A percentile compares a stretch with the other conserved stretches of the same genome.
phyloP scores from a whole-genome alignment of 352 stramenopile genomes.

The Globisporangium canariense region DNA sequence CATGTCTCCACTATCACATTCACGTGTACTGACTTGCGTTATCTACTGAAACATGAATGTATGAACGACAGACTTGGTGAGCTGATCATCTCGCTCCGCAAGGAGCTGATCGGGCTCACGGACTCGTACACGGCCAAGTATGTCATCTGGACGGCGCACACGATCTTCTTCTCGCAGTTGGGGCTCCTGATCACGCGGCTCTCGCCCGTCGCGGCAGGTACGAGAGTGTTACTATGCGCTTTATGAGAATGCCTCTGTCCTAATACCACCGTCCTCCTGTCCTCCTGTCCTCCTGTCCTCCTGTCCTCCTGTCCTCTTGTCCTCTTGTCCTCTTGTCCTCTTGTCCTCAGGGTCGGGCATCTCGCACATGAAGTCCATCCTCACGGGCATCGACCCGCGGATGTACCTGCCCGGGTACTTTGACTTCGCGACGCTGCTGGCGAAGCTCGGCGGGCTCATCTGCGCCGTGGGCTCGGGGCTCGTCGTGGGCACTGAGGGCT shows the following conservation, averaged over 20 bases:
- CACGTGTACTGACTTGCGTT: constrained; percentile 4
- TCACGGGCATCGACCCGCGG: constrained; percentile 76
- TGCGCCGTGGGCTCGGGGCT: constrained; percentile 93
- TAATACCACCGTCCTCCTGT: background rate
- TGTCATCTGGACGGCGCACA: constrained; percentile 60
- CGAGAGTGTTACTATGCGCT: background rate
- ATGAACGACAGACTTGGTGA: constrained; percentile 16
- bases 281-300: too few relatives aligned
- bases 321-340: background rate
- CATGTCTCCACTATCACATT: background rate
- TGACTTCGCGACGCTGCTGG: constrained; percentile 76
- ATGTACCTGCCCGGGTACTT: constrained; percentile 86
- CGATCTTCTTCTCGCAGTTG: constrained; percentile 63
- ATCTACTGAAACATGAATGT: background rate
- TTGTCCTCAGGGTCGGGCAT: constrained; percentile 52
- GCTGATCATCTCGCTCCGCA: constrained; percentile 39
- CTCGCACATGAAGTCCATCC: constrained; percentile 88
- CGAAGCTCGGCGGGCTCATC: constrained; percentile 92
- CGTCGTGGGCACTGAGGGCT: constrained; percentile 96
- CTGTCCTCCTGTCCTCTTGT: too few relatives aligned
- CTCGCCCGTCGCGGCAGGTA: constrained; percentile 58
- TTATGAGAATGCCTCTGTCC: background rate
- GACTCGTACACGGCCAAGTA: constrained; percentile 36
- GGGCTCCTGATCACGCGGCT: constrained; percentile 70
- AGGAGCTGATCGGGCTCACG: constrained; percentile 37